Conservation (phyloP, 495 filamentous ascomycete species). For the Cercophora sp. region DNA sequence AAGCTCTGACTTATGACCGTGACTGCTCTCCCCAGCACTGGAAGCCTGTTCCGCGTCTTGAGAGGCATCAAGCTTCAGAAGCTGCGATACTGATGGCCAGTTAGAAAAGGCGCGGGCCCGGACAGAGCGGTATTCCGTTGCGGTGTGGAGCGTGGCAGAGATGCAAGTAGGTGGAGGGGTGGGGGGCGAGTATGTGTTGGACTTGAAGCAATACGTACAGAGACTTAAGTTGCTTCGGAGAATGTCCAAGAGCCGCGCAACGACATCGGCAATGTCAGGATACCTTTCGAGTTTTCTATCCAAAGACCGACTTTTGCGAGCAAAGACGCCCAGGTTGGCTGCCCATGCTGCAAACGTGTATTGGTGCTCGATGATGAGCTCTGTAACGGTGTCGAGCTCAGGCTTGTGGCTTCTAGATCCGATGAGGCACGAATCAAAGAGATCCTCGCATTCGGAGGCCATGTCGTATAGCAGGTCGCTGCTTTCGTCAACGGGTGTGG, state of each 20-base stretch:
- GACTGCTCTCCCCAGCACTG: no score
- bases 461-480: conserved; percentile 3
- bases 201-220: no score
- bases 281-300: background rate
- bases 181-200: no score
- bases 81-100: background rate
- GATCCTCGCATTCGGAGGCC: background rate
- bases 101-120: background rate
- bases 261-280: background rate
- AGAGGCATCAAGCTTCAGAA: background rate
- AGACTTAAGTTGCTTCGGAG: background rate
- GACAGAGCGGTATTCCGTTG: no score
- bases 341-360: background rate
- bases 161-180: no score
- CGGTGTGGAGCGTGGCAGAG: no score
- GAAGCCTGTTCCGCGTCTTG: background rate
- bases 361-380: background rate
- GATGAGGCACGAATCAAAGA: background rate
- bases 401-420: background rate
- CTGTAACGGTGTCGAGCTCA: background rate
- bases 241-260: background rate
- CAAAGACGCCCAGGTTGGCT: background rate
- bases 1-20: no score
- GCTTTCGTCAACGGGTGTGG: background rate
- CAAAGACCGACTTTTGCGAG: background rate